Evolutionary conservation across 1,284 basidiomycete species (phyloP).

Genomic region (Volvariella volvacea): DNA sequence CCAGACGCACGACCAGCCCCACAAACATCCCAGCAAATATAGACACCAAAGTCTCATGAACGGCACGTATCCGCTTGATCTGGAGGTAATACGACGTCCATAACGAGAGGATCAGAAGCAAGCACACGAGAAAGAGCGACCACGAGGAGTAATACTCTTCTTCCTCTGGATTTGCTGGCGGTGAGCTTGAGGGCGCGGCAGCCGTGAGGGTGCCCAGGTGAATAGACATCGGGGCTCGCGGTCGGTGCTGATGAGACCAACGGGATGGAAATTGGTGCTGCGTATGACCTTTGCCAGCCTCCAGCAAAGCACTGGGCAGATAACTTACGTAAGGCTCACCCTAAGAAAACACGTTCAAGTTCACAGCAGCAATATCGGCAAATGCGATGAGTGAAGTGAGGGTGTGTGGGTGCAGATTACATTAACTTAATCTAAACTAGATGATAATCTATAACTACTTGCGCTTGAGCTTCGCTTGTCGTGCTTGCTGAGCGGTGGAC

Average conservation of each 20-base stretch:
- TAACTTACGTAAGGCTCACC: too few relatives aligned
- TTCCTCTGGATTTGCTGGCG: conserved; percentile 46
- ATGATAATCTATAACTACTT: conserved; percentile 1
- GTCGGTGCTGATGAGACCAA: too few relatives aligned
- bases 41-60: conserved; percentile 96
- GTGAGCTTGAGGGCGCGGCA: conserved; percentile 13
- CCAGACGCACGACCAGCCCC: conserved; percentile 83
- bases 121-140: conserved; percentile 92
- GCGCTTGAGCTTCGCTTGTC: conserved; percentile 9
- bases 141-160: conserved; percentile 92
- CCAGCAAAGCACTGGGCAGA: too few relatives aligned
- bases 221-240: conserved; percentile 22
- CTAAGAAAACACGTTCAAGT: too few relatives aligned
- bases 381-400: too few relatives aligned
- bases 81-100: conserved; percentile 98
- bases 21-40: conserved; percentile 97
- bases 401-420: too few relatives aligned
- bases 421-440: too few relatives aligned
- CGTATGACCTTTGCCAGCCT: conserved; percentile 1
- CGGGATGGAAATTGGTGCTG: too few relatives aligned
- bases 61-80: conserved; percentile 90
- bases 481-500: conserved; percentile 8
- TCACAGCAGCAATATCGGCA: too few relatives aligned
- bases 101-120: conserved; percentile 90
- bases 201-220: conserved; percentile 21